Evolutionary conservation across 2,329 filamentous ascomycete genomes (phyloP), one percentile per base, ranked within the genome.

Genomic region (Ascosphaera pollenicola): DNA sequence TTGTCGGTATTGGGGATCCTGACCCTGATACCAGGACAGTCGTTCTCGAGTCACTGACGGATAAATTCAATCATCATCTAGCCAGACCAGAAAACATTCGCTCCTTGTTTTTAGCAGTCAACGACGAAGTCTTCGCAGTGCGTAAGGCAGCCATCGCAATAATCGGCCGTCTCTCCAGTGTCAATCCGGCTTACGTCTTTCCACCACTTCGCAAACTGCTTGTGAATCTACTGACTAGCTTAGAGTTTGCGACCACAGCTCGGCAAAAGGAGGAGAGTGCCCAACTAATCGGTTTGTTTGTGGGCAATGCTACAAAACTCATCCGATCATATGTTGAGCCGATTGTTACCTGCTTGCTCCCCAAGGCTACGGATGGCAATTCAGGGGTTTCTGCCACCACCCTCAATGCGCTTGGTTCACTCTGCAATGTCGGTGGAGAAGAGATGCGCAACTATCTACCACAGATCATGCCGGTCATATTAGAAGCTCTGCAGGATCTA

Each of bases 261-360:
- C 74, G 83, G 36, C 92, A 87, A 58, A 95, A 95, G 57, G 87
- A 95, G 58, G 89, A 98, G 56, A 94, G 85, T 49, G 85, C 89
- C 8, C 85, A 84, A 52, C 65, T 98, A 2, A 77, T 98, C 45
- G 92, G 85, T 48, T 71, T 95, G 41, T 72, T 98, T 31, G 87
- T 95, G 6, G 78, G 84, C 45, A 91, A 94, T 51, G 87, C 89
- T 0, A 87, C 91, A 43, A 78, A 78, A 40, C 68, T 98, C 10
- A 92, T 98, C 54, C 87, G 87, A 55, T 87, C 89, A 2, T 95
- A 95, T 50, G 89, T 98, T 36, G 84, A 94, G 51, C 84, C 89
- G 1, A 95, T 98, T 71, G 81, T 95, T 40, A 78, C 78, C 10
- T 84, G 94, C 1, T 69, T 98, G n/a, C 64, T 98, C 89, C 46